These are phyloP conservation scores for Picochlorum sp. DNA, from an alignment of 139 green algal genomes.

Conservation along the genomic window DNA sequence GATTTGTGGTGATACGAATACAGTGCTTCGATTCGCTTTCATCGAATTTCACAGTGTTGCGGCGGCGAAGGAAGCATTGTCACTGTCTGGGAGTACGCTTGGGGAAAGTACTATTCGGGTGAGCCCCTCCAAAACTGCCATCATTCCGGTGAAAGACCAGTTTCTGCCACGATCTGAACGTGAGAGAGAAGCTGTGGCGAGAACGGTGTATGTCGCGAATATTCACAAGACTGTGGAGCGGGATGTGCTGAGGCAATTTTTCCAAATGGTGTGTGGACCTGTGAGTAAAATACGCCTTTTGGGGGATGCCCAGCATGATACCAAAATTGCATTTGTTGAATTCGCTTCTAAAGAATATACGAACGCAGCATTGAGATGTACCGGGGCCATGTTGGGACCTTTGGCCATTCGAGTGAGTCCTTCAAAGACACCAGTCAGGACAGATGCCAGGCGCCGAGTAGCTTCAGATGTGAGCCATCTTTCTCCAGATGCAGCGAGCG, in stretches of 20 bases:
- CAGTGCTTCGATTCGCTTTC: conserved; percentile 87
- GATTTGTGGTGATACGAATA: conserved; percentile 90
- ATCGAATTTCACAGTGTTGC: conserved; percentile 79
- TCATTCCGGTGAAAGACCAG: conserved; percentile 86
- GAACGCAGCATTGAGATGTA: conserved; percentile 80
- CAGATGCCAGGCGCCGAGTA: background rate
- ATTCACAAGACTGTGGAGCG: conserved; percentile 78
- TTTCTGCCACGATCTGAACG: conserved; percentile 47
- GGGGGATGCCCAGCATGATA: conserved; percentile 78
- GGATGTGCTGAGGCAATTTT: conserved; percentile 72
- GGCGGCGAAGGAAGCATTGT: conserved; percentile 45
- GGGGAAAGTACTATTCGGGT: conserved; percentile 70
- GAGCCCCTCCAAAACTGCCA: conserved; percentile 85
- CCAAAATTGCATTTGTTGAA: conserved; percentile 94
- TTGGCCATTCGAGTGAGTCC: conserved; percentile 72
- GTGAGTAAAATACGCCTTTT: conserved; percentile 77
- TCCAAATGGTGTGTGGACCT: conserved; percentile 78
- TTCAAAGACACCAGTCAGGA: conserved; percentile 79
- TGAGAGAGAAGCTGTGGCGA: conserved; percentile 56
- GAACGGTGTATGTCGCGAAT: conserved; percentile 93
- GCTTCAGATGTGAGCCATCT: background rate
- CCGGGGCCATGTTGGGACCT: conserved; percentile 73
- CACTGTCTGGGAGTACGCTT: conserved; percentile 52
- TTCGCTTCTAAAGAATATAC: conserved; percentile 75
- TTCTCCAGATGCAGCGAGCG: background rate